These are phyloP conservation scores for button mushroom (Agaricus bisporus) DNA, from an alignment of 768 basidiomycete species.

Conservation along the genomic window DNA sequence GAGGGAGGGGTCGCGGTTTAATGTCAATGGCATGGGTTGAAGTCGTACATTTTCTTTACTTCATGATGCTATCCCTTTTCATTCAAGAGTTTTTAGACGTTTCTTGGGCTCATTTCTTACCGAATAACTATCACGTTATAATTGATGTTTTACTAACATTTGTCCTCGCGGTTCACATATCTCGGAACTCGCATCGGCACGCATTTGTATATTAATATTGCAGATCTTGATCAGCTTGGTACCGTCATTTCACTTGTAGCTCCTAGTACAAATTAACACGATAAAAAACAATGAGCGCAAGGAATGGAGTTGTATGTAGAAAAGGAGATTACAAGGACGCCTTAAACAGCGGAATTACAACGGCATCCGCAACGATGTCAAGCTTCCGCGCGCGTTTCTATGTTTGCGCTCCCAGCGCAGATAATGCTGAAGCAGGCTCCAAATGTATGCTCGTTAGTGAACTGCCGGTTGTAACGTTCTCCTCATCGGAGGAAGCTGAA, in stretches of 20 bases:
- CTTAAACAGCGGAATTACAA: too few relatives aligned
- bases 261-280: neutral
- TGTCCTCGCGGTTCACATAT: neutral
- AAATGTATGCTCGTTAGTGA: too few relatives aligned
- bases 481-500: too few relatives aligned
- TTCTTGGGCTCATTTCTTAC: neutral
- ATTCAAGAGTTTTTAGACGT: neutral
- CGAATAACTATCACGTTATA: neutral
- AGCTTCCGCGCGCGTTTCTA: too few relatives aligned
- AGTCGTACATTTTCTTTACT: too few relatives aligned
- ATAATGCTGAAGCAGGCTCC: too few relatives aligned
- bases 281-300: neutral
- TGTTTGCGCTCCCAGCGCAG: too few relatives aligned
- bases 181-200: neutral
- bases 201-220: constrained; percentile 2
- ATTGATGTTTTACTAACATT: neutral
- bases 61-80: neutral
- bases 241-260: neutral
- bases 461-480: too few relatives aligned
- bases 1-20: constrained; percentile 14
- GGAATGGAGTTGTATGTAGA: too few relatives aligned
- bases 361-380: too few relatives aligned
- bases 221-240: neutral
- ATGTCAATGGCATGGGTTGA: constrained; percentile 16
- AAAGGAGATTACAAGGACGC: too few relatives aligned